These are phyloP conservation scores for Dalbergia cultrata DNA, from an alignment of 306 rosid genomes.

Conservation along the genomic window DNA sequence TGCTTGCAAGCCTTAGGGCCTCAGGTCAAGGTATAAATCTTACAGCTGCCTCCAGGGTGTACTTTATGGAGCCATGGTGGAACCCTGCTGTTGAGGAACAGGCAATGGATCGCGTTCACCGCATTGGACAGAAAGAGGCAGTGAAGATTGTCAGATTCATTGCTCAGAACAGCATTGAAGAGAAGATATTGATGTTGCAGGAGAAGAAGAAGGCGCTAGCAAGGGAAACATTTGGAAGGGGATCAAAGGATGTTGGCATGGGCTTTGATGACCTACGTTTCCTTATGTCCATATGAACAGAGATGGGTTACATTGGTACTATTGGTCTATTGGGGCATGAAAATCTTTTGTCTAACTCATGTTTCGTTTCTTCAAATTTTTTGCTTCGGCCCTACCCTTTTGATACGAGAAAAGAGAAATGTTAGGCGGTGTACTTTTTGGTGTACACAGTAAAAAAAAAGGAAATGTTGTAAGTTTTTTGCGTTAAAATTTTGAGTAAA, in stretches of 20 bases:
- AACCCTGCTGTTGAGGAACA: conserved; percentile 91
- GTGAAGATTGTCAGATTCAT: conserved; percentile 82
- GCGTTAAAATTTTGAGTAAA: no score
- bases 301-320: conserved; percentile 1
- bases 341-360: neutral
- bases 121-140: conserved; percentile 80
- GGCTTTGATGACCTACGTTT: conserved; percentile 57
- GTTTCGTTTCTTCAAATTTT: conserved; percentile 27
- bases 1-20: conserved; percentile 87
- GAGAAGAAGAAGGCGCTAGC: conserved; percentile 67
- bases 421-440: neutral
- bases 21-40: conserved; percentile 84
- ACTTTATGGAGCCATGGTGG: conserved; percentile 96
- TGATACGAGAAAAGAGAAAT: neutral
- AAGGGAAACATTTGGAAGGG: conserved; percentile 53
- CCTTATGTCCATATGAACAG: conserved; percentile 55
- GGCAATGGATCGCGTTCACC: conserved; percentile 86
- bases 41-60: conserved; percentile 78
- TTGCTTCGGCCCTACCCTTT: neutral
- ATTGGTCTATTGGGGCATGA: neutral
- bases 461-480: neutral
- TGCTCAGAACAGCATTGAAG: conserved; percentile 75
- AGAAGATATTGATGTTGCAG: conserved; percentile 67
- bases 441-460: neutral
- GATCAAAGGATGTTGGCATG: conserved; percentile 51